Percentiles rank a stretch among this genome's conserved stretches.
Conservation (phyloP, 345 rosid genomes). For the Arabidopsis thaliana region DNA sequence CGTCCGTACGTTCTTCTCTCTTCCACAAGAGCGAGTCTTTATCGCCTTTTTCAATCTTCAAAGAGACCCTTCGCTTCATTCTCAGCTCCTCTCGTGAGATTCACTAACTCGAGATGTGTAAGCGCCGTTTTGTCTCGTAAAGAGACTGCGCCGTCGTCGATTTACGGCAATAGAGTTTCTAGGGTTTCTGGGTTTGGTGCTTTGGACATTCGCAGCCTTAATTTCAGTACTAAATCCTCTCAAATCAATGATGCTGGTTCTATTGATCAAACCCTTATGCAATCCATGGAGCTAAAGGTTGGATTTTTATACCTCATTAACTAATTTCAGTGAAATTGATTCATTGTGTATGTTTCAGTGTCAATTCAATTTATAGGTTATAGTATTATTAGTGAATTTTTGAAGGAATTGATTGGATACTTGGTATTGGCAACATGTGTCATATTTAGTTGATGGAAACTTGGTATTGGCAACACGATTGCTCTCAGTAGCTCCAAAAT, state of each 20-base stretch:
- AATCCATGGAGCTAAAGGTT: constrained; percentile 94
- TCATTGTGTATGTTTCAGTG: background rate
- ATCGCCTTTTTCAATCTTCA: constrained; percentile 39
- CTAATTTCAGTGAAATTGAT: background rate
- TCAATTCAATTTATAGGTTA: background rate
- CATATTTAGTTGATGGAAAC: background rate
- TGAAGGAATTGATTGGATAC: constrained; percentile 18
- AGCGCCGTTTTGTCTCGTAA: constrained; percentile 35
- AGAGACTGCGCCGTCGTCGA: constrained; percentile 37
- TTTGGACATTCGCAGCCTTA: constrained; percentile 40
- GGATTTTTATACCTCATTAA: background rate
- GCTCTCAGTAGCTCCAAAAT: constrained; percentile 20
- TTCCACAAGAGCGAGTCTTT: constrained; percentile 42
- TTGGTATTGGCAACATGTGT: background rate
- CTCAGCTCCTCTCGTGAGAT: constrained; percentile 12
- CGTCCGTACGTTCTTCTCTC: constrained; percentile 51
- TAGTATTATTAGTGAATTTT: background rate
- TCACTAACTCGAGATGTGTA: constrained; percentile 19
- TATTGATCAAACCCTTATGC: constrained; percentile 82
- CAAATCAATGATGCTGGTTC: constrained; percentile 85
- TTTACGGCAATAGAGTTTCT: constrained; percentile 28
- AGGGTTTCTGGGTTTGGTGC: constrained; percentile 46
- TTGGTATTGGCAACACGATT: background rate
- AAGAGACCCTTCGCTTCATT: constrained; percentile 41
- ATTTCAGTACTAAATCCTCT: constrained; percentile 61